These are phyloP conservation scores for Stylosanthes scabra DNA, from an alignment of 331 rosid species.

Conservation along the genomic window DNA sequence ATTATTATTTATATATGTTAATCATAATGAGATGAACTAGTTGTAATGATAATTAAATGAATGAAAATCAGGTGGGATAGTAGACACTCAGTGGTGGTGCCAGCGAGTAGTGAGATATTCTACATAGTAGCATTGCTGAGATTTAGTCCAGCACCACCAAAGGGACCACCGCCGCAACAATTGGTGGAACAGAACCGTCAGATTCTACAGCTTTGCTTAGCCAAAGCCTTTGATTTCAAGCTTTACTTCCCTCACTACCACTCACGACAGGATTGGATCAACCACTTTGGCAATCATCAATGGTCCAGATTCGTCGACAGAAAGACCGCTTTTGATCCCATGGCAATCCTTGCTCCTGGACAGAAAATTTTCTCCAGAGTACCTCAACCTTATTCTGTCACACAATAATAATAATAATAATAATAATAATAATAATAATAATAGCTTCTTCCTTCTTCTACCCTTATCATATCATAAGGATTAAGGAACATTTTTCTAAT, in stretches of 20 bases:
- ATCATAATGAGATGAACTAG: too few relatives aligned
- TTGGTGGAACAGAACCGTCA: slow-evolving; percentile 73
- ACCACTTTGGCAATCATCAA: slow-evolving; percentile 70
- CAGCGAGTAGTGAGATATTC: slow-evolving; percentile 83
- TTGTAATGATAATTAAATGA: too few relatives aligned
- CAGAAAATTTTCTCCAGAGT: slow-evolving; percentile 77
- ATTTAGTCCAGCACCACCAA: slow-evolving; percentile 64
- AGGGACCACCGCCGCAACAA: slow-evolving; percentile 50
- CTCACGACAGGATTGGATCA: slow-evolving; percentile 74
- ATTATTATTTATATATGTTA: too few relatives aligned
- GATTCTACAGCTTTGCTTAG: slow-evolving; percentile 60
- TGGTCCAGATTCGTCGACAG: slow-evolving; percentile 72
- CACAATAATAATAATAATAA: not conserved
- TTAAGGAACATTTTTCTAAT: not conserved
- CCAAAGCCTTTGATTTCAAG: slow-evolving; percentile 71
- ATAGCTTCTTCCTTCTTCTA: too few relatives aligned
- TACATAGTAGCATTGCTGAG: slow-evolving; percentile 88
- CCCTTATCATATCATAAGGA: too few relatives aligned
- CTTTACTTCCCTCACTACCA: slow-evolving; percentile 82
- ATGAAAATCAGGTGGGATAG: slow-evolving; percentile 79
- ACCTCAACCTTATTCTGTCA: slow-evolving; percentile 44
- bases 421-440: too few relatives aligned
- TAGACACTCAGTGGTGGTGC: slow-evolving; percentile 78
- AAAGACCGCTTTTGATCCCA: slow-evolving; percentile 75
- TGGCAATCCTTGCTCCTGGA: slow-evolving; percentile 90